phyloP scores from a whole-genome alignment of 495 filamentous ascomycete genomes.

The Pyrenopolyporus hunteri region DNA sequence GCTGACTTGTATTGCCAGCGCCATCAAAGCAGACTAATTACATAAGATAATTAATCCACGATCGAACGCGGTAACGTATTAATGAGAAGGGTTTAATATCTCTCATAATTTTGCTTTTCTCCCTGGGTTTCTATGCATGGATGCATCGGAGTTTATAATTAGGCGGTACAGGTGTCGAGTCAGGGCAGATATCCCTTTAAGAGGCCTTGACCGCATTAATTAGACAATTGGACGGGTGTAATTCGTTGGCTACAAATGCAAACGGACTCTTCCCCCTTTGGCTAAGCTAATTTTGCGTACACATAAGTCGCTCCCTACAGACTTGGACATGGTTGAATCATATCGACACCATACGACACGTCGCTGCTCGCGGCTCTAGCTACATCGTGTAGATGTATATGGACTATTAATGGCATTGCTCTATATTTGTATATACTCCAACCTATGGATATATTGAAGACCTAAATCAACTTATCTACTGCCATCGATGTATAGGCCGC shows the following conservation, averaged over 20 bases:
- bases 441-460: slow-evolving; percentile 11
- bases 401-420: slow-evolving; percentile 2
- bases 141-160: neutral
- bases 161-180: too few relatives aligned
- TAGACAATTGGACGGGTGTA: neutral
- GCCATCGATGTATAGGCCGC: neutral
- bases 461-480: neutral
- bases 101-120: slow-evolving; percentile 14
- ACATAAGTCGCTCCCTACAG: neutral
- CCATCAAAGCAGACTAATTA: slow-evolving; percentile 45
- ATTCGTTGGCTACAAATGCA: too few relatives aligned
- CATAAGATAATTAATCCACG: slow-evolving; percentile 21
- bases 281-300: neutral
- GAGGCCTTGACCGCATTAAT: neutral
- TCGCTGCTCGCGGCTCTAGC: neutral
- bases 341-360: neutral
- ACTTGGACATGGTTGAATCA: neutral
- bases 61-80: slow-evolving; percentile 28
- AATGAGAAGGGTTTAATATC: slow-evolving; percentile 25
- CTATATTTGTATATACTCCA: slow-evolving; percentile 24
- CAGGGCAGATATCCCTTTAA: neutral
- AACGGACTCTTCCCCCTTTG: neutral
- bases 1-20: slow-evolving; percentile 35
- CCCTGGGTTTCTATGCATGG: neutral
- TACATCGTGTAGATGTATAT: neutral